Evolutionary conservation across 345 rosid species (phyloP), one percentile per base, ranked within the genome.

Genomic region (Aethionema arabicum): DNA sequence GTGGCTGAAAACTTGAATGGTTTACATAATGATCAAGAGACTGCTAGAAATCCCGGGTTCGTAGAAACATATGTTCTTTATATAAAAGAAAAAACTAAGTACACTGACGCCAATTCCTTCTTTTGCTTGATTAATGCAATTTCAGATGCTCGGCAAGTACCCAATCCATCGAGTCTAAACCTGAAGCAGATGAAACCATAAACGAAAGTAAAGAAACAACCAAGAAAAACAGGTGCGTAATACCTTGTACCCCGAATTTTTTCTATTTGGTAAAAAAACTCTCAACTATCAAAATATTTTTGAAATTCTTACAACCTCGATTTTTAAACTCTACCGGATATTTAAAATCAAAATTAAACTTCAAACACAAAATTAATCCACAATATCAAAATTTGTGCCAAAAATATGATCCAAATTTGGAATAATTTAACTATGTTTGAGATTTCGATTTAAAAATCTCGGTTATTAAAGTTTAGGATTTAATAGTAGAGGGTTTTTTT

Each of bases 11-110:
- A 61, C 45, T 50, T 56, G 56, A 56, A 55, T 45, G 58, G 44
- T 8, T 29, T 14, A n/a, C 44, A 16, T 61, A 54, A 64, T 51
- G 52, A 50, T 43, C 51, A 56, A 54, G 77, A 64, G 66, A 59
- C 65, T 41, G 54, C 62, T 48, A 73, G 71, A n/a, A 70, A 65
- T 66, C 74, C 71, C 43, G 65, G 92, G 92, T 85, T 8, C 43
- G 74, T 64, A 57, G 38, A 52, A 64, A 35, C 65, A 12, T 50
- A 41, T 27, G 7, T 8, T 46, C 29, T 13, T 6, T n/a, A 40
- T 38, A 41, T 27, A n/a, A n/a, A n/a, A n/a, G n/a, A n/a, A n/a
- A n/a, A 48, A 59, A 49, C 54, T 21, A 56, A 51, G 15, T 35
- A 59, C 47, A 45, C 51, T 45, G 2, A 65, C 45, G 32, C 47